These are phyloP conservation scores for Moniliella sp. DNA, from an alignment of 1,284 basidiomycete species.

Conservation along the genomic window DNA sequence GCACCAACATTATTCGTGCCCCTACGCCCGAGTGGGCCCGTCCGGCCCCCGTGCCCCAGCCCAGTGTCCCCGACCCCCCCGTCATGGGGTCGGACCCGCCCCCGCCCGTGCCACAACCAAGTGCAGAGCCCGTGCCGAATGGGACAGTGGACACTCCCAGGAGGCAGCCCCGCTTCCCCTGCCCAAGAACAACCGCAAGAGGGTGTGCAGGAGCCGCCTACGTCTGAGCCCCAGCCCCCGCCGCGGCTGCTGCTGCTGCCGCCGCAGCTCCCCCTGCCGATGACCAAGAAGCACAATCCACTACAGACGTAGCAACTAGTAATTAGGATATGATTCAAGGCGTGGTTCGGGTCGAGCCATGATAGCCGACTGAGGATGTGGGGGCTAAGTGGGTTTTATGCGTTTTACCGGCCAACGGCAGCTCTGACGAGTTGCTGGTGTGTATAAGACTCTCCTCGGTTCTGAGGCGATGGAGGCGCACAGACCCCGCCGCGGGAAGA, in stretches of 20 bases:
- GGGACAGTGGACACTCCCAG: slow-evolving; percentile 3
- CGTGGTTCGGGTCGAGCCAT: too few species aligned
- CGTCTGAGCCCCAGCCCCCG: slow-evolving; percentile 3
- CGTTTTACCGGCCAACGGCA: too few species aligned
- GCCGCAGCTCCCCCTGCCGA: neutral
- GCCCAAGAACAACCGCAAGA: slow-evolving; percentile 1
- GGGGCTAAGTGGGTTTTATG: too few species aligned
- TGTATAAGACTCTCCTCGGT: too few species aligned
- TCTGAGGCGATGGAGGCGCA: too few species aligned
- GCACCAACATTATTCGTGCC: slow-evolving; percentile 15
- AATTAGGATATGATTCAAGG: too few species aligned
- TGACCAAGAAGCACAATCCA: too few species aligned
- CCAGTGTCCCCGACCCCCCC: slow-evolving; percentile 1
- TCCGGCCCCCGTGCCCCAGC: slow-evolving; percentile 1
- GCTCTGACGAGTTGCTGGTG: too few species aligned
- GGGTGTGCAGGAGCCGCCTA: slow-evolving; percentile 2
- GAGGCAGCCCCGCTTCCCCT: slow-evolving; percentile 4
- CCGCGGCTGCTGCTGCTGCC: slow-evolving; percentile 1
- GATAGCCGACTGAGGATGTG: too few species aligned
- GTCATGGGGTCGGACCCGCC: slow-evolving; percentile 2
- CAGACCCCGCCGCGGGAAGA: too few species aligned
- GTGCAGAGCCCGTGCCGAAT: slow-evolving; percentile 1
- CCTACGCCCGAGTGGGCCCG: slow-evolving; percentile 11
- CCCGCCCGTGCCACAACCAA: slow-evolving; percentile 1
- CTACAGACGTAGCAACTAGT: too few species aligned